These are phyloP conservation scores for Simplicillium sp. DNA, from an alignment of 2,329 filamentous ascomycete species.

Conservation along the genomic window DNA sequence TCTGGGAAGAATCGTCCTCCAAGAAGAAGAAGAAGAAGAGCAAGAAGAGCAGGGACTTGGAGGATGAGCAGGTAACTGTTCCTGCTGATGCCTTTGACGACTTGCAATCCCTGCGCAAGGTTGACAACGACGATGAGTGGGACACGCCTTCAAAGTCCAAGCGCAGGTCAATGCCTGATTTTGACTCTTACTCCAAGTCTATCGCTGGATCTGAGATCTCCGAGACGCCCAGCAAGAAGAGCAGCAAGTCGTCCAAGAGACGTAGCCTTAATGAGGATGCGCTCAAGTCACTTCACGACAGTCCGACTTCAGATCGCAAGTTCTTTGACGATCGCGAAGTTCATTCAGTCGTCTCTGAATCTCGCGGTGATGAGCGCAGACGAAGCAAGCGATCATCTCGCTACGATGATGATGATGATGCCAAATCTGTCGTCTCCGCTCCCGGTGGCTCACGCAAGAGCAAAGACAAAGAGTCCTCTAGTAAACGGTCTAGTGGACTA, in stretches of 20 bases:
- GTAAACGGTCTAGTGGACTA: constrained; percentile 29
- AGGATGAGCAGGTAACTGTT: constrained; percentile 18
- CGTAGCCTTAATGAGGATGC: constrained; percentile 25
- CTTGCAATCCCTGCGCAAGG: constrained; percentile 12
- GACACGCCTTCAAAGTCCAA: constrained; percentile 22
- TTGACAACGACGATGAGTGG: constrained; percentile 26
- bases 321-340: constrained; percentile 35
- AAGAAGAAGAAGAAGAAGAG: constrained; percentile 22
- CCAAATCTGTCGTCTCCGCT: constrained; percentile 32
- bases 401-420: constrained; percentile 36
- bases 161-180: constrained; percentile 15
- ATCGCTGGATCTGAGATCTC: constrained; percentile 26
- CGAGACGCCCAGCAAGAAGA: constrained; percentile 25
- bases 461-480: constrained; percentile 20
- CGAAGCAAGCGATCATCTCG: constrained; percentile 18
- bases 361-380: constrained; percentile 25
- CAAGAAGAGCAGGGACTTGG: constrained; percentile 16
- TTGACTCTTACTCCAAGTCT: constrained; percentile 22
- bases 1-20: constrained; percentile 16
- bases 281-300: constrained; percentile 22
- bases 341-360: constrained; percentile 39
- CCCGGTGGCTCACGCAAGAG: constrained; percentile 22
- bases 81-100: constrained; percentile 20
- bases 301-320: constrained; percentile 28
- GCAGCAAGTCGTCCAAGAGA: constrained; percentile 26